Evolutionary conservation across 1,139 yeast genomes (phyloP).

Genomic region (Arxiozyma heterogenica): DNA sequence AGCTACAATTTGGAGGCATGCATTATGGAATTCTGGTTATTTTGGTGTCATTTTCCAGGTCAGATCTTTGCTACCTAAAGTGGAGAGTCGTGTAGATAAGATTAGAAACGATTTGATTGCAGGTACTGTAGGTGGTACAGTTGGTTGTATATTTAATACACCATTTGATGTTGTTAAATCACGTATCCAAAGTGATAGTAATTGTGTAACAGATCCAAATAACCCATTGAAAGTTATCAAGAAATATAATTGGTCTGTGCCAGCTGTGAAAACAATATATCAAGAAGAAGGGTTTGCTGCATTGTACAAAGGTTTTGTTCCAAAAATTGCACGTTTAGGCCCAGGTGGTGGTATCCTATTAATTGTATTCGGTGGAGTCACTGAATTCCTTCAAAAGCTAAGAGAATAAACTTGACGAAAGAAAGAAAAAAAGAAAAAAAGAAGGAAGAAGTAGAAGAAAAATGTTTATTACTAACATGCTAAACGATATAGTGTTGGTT

Average conservation of each 20-base stretch:
- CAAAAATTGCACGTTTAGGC: slow-evolving; percentile 94
- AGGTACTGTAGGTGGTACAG: slow-evolving; percentile 94
- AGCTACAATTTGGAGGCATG: slow-evolving; percentile 95
- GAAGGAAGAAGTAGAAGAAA: neutral
- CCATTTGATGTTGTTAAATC: slow-evolving; percentile 98
- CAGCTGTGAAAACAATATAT: slow-evolving; percentile 65
- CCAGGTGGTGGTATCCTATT: slow-evolving; percentile 98
- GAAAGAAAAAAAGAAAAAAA: neutral
- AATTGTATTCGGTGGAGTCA: slow-evolving; percentile 88
- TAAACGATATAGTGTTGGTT: neutral
- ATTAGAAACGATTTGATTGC: slow-evolving; percentile 80
- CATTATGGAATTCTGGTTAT: slow-evolving; percentile 96
- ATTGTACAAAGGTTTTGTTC: slow-evolving; percentile 87
- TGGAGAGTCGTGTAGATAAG: slow-evolving; percentile 59
- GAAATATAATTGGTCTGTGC: slow-evolving; percentile 88
- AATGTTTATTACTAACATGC: neutral
- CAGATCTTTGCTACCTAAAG: slow-evolving; percentile 68
- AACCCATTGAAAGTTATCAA: slow-evolving; percentile 51
- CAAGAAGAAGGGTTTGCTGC: slow-evolving; percentile 87
- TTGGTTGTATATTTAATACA: slow-evolving; percentile 87
- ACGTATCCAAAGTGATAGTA: slow-evolving; percentile 59
- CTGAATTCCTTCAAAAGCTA: slow-evolving; percentile 76
- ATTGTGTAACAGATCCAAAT: slow-evolving; percentile 42
- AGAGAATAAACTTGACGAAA: slow-evolving; percentile 4
- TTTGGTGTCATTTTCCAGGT: slow-evolving; percentile 91